Conservation (phyloP, 202 grass and related monocot species). For the Panicum hallii region DNA sequence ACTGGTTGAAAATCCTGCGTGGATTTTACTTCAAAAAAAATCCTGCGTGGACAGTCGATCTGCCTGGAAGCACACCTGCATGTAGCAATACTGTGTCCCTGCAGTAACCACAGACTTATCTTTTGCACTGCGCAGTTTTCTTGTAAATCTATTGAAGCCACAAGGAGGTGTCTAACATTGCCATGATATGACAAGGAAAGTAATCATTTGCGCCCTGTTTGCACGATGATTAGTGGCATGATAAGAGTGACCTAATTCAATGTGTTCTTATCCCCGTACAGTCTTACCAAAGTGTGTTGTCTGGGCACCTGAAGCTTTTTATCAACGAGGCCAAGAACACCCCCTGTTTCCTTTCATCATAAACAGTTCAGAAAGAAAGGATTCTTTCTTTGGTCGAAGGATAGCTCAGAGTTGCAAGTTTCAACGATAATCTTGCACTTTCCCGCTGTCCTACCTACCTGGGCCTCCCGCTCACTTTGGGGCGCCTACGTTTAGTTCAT, state of each 20-base stretch:
- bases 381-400: not conserved
- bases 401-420: not conserved
- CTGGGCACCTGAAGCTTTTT: not conserved
- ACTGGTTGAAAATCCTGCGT: not conserved
- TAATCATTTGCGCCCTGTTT: constrained; percentile 49
- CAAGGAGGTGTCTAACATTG: not conserved
- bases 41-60: not conserved
- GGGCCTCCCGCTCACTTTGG: too few species aligned
- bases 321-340: not conserved
- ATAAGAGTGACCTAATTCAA: constrained; percentile 13
- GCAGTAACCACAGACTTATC: not conserved
- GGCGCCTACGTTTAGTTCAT: too few species aligned
- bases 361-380: not conserved
- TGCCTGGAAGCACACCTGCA: not conserved
- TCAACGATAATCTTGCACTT: not conserved
- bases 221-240: constrained; percentile 22
- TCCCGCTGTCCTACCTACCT: too few species aligned
- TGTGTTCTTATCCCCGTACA: constrained; percentile 1
- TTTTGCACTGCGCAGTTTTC: constrained; percentile 4
- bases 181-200: constrained; percentile 24
- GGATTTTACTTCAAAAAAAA: not conserved
- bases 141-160: not conserved
- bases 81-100: not conserved
- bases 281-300: not conserved
- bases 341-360: not conserved